Evolutionary conservation across 805 yeast genomes (phyloP).

Genomic region (Schizosaccharomyces cryophilus): DNA sequence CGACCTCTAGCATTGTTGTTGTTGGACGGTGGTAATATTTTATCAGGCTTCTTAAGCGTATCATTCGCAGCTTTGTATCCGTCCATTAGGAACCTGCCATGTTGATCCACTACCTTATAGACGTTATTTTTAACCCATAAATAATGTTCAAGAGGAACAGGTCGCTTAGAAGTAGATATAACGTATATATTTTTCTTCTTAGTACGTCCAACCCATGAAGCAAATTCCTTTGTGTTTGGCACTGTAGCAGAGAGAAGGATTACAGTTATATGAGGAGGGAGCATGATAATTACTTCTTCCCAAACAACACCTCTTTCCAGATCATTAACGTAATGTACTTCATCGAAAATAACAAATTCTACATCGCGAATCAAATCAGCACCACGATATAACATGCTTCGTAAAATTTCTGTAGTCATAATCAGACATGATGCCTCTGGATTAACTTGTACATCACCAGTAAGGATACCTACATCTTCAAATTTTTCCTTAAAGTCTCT

Average conservation of each 20-base stretch:
- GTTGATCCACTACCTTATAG: constrained; percentile 48
- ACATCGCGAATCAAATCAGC: constrained; percentile 92
- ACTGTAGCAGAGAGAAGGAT: constrained; percentile 87
- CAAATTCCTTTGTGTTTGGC: constrained; percentile 94
- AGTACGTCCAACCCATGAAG: constrained; percentile 95
- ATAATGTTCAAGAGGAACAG: constrained; percentile 76
- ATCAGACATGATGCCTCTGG: constrained; percentile 89
- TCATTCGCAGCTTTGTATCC: constrained; percentile 41
- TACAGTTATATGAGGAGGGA: constrained; percentile 87
- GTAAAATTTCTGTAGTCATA: constrained; percentile 89
- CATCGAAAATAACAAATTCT: constrained; percentile 91
- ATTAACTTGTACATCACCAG: constrained; percentile 95
- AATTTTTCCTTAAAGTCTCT: constrained; percentile 65
- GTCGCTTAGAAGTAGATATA: constrained; percentile 86
- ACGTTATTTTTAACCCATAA: constrained; percentile 60
- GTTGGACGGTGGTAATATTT: constrained; percentile 17
- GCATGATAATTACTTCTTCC: constrained; percentile 96
- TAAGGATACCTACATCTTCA: constrained; percentile 74
- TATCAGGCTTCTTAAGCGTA: constrained; percentile 15
- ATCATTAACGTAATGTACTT: constrained; percentile 93
- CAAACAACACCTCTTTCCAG: constrained; percentile 95
- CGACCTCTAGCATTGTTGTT: constrained; percentile 17
- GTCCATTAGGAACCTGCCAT: constrained; percentile 38
- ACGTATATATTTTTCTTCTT: constrained; percentile 90
- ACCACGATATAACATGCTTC: constrained; percentile 89